A percentile compares a stretch with the other conserved stretches of the same genome.
These are phyloP conservation scores for Elasticomyces elasticus DNA, from an alignment of 495 filamentous ascomycete species.

Conservation along the genomic window DNA sequence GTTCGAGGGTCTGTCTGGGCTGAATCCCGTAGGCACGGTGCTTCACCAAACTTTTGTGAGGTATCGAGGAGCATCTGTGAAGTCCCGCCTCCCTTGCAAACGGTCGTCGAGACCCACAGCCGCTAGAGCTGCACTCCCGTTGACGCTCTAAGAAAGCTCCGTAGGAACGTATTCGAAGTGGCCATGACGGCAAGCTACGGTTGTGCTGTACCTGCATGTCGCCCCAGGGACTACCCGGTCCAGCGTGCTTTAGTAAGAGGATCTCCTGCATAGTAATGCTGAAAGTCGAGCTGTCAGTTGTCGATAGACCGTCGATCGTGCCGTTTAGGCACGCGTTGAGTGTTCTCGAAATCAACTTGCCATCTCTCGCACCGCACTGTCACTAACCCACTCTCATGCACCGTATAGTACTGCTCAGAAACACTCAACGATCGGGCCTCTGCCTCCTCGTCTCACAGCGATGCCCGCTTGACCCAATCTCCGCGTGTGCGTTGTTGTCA, in stretches of 20 bases:
- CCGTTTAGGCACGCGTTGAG: too few relatives aligned
- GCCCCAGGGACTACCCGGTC: not conserved
- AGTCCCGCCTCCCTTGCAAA: not conserved
- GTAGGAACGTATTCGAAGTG: too few relatives aligned
- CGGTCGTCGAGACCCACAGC: not conserved
- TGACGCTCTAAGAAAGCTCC: not conserved
- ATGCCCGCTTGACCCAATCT: not conserved
- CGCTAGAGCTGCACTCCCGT: constrained; percentile 5
- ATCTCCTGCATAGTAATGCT: not conserved
- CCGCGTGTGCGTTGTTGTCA: constrained; percentile 4
- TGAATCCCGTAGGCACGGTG: not conserved
- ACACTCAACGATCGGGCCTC: not conserved
- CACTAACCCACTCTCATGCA: not conserved
- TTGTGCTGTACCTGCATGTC: not conserved
- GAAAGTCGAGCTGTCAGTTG: not conserved
- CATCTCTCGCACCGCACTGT: not conserved
- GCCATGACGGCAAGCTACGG: not conserved
- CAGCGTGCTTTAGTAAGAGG: not conserved
- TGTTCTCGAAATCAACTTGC: not conserved
- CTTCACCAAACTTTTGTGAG: not conserved
- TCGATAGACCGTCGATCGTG: too few relatives aligned
- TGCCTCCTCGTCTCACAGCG: not conserved
- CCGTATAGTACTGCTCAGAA: not conserved
- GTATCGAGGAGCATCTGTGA: not conserved
- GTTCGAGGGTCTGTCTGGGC: not conserved